Evolutionary conservation across 2,329 filamentous ascomycete genomes (phyloP).

Genomic region (Huntiella moniliformis): DNA sequence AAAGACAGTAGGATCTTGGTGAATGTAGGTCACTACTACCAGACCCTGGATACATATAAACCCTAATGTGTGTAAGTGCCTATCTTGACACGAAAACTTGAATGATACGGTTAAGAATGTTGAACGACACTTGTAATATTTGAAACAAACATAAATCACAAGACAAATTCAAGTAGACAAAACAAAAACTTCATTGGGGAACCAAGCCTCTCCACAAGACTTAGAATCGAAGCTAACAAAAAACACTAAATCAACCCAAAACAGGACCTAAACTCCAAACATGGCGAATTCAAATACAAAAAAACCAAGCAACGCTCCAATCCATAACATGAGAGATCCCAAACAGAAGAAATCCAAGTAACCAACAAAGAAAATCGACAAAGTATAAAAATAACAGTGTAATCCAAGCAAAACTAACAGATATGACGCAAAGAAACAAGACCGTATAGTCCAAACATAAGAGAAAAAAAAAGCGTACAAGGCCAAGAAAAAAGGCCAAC

Average conservation of each 20-base stretch:
- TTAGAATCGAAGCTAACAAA: background rate
- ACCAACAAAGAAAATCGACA: background rate
- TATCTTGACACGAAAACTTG: background rate
- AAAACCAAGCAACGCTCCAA: constrained; percentile 1
- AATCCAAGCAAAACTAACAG: background rate
- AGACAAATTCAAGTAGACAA: background rate
- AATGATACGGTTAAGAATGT: background rate
- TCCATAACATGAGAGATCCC: background rate
- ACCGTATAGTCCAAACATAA: background rate
- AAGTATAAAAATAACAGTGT: background rate
- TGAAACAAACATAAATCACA: background rate
- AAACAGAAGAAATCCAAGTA: constrained; percentile 2
- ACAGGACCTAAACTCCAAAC: background rate
- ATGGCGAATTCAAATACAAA: background rate
- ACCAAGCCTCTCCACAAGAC: constrained; percentile 6
- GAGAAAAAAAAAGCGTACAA: background rate
- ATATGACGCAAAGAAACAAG: background rate
- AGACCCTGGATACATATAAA: background rate
- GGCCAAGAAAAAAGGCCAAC: no score
- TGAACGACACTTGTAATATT: background rate
- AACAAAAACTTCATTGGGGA: no score
- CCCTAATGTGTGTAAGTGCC: background rate
- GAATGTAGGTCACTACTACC: no score
- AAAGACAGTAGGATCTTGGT: no score
- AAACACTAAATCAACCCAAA: background rate